phyloP scores from a whole-genome alignment of 805 yeast genomes.

The Cyberlindnera meyerae region DNA sequence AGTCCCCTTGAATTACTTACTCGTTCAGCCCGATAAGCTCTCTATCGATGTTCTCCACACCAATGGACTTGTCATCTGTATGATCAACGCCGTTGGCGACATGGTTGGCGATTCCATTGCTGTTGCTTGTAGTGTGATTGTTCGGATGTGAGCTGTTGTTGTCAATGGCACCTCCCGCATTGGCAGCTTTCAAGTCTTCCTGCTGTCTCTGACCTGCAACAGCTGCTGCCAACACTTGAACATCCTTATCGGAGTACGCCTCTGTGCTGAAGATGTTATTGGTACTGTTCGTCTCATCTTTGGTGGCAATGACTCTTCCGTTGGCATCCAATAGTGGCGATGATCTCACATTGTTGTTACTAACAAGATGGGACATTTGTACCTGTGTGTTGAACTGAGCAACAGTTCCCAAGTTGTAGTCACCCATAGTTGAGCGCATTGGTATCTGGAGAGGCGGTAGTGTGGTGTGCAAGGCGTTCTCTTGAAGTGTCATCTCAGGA shows the following conservation, averaged over 20 bases:
- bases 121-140: constrained; percentile 6
- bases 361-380: constrained; percentile 1
- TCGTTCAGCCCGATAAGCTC: constrained; percentile 21
- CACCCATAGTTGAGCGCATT: constrained; percentile 4
- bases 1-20: too few species aligned
- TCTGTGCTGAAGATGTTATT: constrained; percentile 2
- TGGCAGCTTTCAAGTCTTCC: too few species aligned
- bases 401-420: constrained; percentile 11
- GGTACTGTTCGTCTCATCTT: neutral
- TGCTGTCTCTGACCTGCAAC: constrained; percentile 4
- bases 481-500: neutral
- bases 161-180: constrained; percentile 8
- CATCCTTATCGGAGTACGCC: constrained; percentile 11
- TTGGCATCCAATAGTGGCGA: too few species aligned
- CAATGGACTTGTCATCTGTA: constrained; percentile 3
- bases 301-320: too few species aligned
- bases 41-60: constrained; percentile 23
- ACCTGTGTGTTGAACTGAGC: constrained; percentile 15
- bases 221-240: constrained; percentile 13
- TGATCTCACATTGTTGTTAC: neutral
- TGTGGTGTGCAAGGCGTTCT: neutral
- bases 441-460: constrained; percentile 6
- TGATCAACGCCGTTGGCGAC: too few species aligned
- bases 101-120: neutral
- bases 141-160: constrained; percentile 10